Evolutionary conservation across 2,329 filamentous ascomycete species (phyloP), one percentile per base, ranked within the genome.

Genomic region (Fusarium aywerte): DNA sequence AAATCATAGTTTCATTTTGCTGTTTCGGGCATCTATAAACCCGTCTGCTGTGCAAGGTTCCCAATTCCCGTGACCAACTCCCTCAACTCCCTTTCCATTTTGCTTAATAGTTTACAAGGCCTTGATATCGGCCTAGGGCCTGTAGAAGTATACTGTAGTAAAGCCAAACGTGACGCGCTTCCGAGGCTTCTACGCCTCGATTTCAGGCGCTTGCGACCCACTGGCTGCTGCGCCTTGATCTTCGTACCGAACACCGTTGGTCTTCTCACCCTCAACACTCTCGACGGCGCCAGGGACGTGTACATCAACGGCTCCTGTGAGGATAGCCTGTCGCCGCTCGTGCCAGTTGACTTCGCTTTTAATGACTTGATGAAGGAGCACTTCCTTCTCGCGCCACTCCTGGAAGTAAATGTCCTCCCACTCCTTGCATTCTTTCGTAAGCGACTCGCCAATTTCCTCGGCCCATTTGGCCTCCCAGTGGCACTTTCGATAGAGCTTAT

Each of bases 301-400:
- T 11, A 84, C 80, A 20, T 84, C 81, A 2, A 79, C 81, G 5
- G 77, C 77, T 11, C 82, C 83, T 3, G 79, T 80, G 21, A 89
- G 78, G 7, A 89, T 85, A 6, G 83, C 82, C 70, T 84, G 79
- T 38, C 87, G 83, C 51, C 87, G 82, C 57, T 84, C 81, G 69
- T 89, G 86, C 80, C 89, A 89, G 75, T 89, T 87, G 32, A 87
- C 82, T 76, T 95, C 92, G 72, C 82, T 84, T 72, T 84, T 78
- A 69, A 92, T 84, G 31, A 90, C 84, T 73, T 93, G 92, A 58
- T 92, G 87, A n/a, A 96, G 78, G 18, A 95, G 78, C 29, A 92
- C 84, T 78, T 96, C 92, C 78, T 95, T 95, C 78, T 92, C 88
- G 15, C 88, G 80, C 92, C 92, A 96, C 75, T 93, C 91, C 64